A percentile compares a stretch with the other conserved stretches of the same genome.
phyloP scores from a whole-genome alignment of 176 grass and related monocot species.

The Avena sativa region DNA sequence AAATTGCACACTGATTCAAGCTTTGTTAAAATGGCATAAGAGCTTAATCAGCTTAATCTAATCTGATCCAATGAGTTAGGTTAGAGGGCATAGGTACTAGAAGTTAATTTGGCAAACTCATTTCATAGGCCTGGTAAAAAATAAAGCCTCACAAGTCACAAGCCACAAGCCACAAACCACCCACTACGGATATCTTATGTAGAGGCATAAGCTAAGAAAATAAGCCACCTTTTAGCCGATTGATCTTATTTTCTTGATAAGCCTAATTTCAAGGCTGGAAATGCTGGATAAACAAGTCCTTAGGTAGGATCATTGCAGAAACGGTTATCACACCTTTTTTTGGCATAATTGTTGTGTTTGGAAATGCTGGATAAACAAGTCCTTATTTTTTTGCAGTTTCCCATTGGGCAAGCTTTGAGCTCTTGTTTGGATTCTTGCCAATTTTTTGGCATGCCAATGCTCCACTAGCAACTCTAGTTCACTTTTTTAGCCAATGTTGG shows the following conservation, averaged over 20 bases:
- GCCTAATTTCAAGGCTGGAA: not conserved
- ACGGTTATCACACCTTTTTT: too few relatives aligned
- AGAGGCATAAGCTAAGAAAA: not conserved
- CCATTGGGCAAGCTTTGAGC: too few relatives aligned
- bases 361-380: too few relatives aligned
- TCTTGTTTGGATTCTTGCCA: too few relatives aligned
- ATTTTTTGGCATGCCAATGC: too few relatives aligned
- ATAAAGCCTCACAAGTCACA: not conserved
- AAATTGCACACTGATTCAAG: conserved; percentile 25
- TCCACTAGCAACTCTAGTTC: too few relatives aligned
- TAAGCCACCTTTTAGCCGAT: not conserved
- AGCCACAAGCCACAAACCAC: conserved; percentile 24
- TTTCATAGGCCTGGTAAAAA: not conserved
- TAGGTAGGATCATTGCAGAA: conserved; percentile 22
- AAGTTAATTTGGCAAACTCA: not conserved
- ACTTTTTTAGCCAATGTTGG: too few relatives aligned
- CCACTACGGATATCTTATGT: not conserved
- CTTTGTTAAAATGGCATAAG: not conserved
- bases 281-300: conserved; percentile 14
- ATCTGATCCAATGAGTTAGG: not conserved
- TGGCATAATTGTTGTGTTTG: too few relatives aligned
- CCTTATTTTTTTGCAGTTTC: too few relatives aligned
- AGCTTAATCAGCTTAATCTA: conserved; percentile 21
- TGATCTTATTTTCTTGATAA: conserved; percentile 12
- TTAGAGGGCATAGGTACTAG: conserved; percentile 8